Base-by-base conservation (phyloP, 2,329 filamentous ascomycete genomes). In the Phaeosphaeria sp. region DNA sequence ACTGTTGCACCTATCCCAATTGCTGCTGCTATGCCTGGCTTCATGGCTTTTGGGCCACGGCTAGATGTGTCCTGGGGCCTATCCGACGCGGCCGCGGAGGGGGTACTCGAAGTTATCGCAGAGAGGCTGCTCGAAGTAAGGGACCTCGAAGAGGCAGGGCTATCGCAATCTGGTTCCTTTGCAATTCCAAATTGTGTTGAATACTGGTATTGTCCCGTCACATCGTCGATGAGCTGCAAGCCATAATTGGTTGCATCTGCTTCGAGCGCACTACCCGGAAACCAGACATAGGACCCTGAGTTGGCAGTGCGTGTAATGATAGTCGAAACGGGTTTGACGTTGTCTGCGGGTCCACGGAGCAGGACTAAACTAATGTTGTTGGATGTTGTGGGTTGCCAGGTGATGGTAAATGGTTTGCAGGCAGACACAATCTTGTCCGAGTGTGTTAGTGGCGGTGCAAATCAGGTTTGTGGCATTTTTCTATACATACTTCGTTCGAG, bases 121-220 rank as follows among this genome's bases (percentile, higher is more conserved):
- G 39, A 15, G 39, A 15, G n/a, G n/a, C n/a, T n/a, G n/a, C n/a
- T n/a, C n/a, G n/a, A n/a, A n/a, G n/a, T n/a, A n/a, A n/a, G n/a
- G n/a, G n/a, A n/a, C n/a, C n/a, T n/a, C n/a, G n/a, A n/a, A n/a
- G n/a, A n/a, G n/a, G n/a, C n/a, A n/a, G n/a, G n/a, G n/a, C n/a
- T n/a, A n/a, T n/a, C n/a, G 61, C 65, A 76, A 42, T 42, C 18
- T 51, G 72, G 58, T 41, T 71, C 62, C 69, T 83, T 83, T 58
- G 77, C 79, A 77, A 89, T 81, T 67, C 86, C 86, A 78, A 88
- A 88, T 74, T 88, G 85, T 56, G 84, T 84, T 44, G 82, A 83
- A 66, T 72, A 76, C 66, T 88, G 86, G 81, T 86, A 88, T 69
- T 83, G 76, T 71, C 85, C 84, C 60, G 80, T 84, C 48, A 79